Evolutionary conservation across 1,284 basidiomycete species (phyloP).

Genomic region (Austroboletus novae-zelandiae): DNA sequence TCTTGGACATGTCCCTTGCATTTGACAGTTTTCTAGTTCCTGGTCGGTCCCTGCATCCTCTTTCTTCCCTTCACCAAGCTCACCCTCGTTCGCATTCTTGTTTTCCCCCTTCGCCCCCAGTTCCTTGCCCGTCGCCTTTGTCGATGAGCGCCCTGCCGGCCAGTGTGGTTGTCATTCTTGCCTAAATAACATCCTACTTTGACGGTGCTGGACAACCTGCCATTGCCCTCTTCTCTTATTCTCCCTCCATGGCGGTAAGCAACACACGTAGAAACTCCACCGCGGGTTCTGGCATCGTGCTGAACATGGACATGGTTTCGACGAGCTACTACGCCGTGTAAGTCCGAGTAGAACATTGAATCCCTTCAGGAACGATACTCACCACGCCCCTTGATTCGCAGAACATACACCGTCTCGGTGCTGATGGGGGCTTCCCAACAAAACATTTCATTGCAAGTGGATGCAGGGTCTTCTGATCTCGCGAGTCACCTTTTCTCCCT

Average conservation of each 20-base stretch:
- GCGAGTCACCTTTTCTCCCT: constrained; percentile 38
- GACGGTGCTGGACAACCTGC: not conserved
- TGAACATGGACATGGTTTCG: constrained; percentile 51
- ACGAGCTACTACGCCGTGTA: constrained; percentile 52
- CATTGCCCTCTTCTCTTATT: constrained; percentile 13
- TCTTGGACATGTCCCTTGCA: constrained; percentile 4
- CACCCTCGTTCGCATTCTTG: constrained; percentile 3
- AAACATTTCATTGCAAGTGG: constrained; percentile 60
- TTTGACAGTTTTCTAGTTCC: constrained; percentile 4
- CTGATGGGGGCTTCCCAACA: constrained; percentile 48
- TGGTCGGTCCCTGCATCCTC: too few relatives aligned
- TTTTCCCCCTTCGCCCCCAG: not conserved
- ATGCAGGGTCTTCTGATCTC: constrained; percentile 75
- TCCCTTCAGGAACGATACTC: not conserved
- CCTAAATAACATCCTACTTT: constrained; percentile 17
- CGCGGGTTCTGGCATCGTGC: constrained; percentile 45
- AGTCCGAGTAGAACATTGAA: constrained; percentile 26
- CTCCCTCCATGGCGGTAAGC: constrained; percentile 10
- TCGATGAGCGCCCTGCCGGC: constrained; percentile 15
- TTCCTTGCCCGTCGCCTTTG: not conserved
- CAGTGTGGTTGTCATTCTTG: constrained; percentile 5
- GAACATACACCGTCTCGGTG: constrained; percentile 60
- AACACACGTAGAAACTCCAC: constrained; percentile 33
- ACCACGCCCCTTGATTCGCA: constrained; percentile 24
- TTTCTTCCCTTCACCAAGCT: not conserved